These are phyloP conservation scores for Erodium trifolium DNA, from an alignment of 441 rosid genomes.

Conservation along the genomic window DNA sequence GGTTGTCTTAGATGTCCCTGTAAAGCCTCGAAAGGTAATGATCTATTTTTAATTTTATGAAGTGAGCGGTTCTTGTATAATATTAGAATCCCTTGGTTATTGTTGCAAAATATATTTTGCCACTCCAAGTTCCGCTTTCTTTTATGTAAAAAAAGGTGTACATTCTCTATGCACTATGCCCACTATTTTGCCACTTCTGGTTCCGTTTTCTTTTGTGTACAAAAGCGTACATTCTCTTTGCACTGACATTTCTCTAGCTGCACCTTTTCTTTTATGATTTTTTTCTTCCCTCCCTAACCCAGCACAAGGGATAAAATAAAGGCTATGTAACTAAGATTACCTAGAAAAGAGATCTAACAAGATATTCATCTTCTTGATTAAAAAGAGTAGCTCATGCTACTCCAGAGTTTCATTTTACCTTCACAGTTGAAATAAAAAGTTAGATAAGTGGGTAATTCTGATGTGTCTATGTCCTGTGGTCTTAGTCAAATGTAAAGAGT, in stretches of 20 bases:
- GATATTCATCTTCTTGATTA: background rate
- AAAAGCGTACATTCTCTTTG: background rate
- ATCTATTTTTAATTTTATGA: slow-evolving; percentile 7
- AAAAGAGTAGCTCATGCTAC: background rate
- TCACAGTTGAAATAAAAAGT: background rate
- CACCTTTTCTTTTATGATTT: too few species aligned
- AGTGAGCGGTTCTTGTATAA: background rate
- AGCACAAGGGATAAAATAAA: background rate
- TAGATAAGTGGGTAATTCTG: background rate
- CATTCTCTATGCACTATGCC: too few species aligned
- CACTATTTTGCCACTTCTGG: background rate
- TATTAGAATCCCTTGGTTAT: background rate
- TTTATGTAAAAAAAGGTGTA: too few species aligned
- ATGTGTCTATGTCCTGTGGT: background rate
- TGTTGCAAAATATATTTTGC: slow-evolving; percentile 1
- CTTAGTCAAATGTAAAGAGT: background rate
- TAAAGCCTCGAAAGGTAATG: slow-evolving; percentile 82
- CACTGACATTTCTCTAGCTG: background rate
- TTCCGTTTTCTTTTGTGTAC: background rate
- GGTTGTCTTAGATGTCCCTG: slow-evolving; percentile 45
- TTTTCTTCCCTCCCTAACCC: too few species aligned
- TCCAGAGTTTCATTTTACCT: background rate
- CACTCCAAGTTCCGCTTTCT: background rate
- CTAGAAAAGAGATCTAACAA: background rate
- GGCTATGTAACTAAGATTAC: background rate